Conservation (phyloP, 2,329 filamentous ascomycete genomes). For the Paracorniculantispora psalliotae region DNA sequence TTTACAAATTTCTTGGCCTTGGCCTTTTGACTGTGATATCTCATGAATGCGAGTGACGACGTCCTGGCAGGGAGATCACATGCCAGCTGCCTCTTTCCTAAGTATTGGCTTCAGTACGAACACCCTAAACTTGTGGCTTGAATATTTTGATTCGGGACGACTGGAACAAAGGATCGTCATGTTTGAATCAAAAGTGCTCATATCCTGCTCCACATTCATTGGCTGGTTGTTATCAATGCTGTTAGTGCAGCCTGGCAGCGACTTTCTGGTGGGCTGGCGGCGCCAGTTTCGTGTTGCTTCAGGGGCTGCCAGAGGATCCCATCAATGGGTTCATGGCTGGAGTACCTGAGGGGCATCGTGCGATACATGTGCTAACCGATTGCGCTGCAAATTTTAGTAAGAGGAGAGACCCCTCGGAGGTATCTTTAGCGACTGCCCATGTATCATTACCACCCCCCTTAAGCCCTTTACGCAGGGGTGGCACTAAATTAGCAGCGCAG, state of each 20-base stretch:
- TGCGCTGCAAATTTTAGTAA: neutral
- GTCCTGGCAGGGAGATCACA: too few species aligned
- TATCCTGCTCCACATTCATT: neutral
- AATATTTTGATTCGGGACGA: too few species aligned
- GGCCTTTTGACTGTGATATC: too few species aligned
- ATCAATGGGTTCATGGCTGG: neutral
- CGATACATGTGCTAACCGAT: neutral
- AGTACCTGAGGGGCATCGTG: slow-evolving; percentile 6
- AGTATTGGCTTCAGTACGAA: too few species aligned
- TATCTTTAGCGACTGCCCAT: neutral
- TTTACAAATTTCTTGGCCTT: too few species aligned
- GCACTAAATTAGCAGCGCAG: slow-evolving; percentile 4
- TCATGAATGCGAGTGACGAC: too few species aligned
- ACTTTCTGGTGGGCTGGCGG: neutral
- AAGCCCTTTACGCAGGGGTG: neutral
- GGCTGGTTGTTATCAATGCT: neutral
- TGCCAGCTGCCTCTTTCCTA: too few species aligned
- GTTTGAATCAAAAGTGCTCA: neutral
- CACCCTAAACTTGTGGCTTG: too few species aligned
- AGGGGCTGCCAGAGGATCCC: neutral
- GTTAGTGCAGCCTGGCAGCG: neutral
- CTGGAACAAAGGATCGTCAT: neutral
- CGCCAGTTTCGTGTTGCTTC: slow-evolving; percentile 10
- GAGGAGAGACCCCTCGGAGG: neutral
- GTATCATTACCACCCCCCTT: neutral